Evolutionary conservation across 2,329 filamentous ascomycete genomes (phyloP).

Genomic region (Madurella mycetomatis): DNA sequence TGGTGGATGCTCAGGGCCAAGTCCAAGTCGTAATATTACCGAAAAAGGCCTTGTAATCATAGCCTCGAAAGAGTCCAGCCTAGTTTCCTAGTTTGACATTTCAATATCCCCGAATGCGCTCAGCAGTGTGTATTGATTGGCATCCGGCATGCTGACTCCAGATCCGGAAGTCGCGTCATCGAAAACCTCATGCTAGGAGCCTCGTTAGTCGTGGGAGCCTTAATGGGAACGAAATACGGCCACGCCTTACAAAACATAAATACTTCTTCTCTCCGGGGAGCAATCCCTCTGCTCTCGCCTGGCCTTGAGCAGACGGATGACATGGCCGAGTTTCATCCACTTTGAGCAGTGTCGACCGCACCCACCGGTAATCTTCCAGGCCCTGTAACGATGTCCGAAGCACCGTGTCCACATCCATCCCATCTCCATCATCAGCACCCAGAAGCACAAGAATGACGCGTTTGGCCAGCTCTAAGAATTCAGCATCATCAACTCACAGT

Average conservation of each 20-base stretch:
- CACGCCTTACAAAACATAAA: background rate
- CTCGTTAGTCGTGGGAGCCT: background rate
- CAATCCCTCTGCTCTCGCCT: background rate
- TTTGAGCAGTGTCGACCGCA: background rate
- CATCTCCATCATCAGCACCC: background rate
- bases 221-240: background rate
- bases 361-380: background rate
- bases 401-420: background rate
- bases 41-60: no score
- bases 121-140: background rate
- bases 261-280: background rate
- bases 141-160: background rate
- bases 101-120: background rate
- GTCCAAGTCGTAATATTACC: background rate
- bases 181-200: background rate
- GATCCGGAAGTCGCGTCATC: background rate
- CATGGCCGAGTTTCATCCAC: background rate
- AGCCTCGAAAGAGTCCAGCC: no score
- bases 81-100: no score
- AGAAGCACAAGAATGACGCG: background rate
- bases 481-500: background rate
- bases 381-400: background rate
- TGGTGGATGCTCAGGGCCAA: slow-evolving; percentile 12
- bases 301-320: background rate
- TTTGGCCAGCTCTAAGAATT: background rate